These are phyloP conservation scores for Scortechinia acanthostroma DNA, from an alignment of 2,329 filamentous ascomycete genomes.

Conservation along the genomic window DNA sequence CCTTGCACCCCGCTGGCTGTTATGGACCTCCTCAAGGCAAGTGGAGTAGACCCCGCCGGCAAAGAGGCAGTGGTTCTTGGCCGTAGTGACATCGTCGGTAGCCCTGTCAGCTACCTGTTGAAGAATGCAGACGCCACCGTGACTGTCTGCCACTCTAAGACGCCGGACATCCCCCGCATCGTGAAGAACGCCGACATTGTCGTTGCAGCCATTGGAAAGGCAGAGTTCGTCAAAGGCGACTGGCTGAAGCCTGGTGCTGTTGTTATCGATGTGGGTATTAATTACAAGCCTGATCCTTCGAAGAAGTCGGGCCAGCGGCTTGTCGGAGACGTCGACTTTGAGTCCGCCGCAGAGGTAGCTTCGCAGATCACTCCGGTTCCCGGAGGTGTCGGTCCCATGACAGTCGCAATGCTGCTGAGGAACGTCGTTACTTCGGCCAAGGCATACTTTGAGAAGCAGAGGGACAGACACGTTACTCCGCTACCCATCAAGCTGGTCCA, in stretches of 20 bases:
- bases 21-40: conserved; percentile 82
- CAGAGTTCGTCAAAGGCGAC: conserved; percentile 84
- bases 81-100: conserved; percentile 93
- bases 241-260: conserved; percentile 94
- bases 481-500: conserved; percentile 73
- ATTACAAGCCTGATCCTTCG: conserved; percentile 81
- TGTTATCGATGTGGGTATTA: conserved; percentile 95
- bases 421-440: conserved; percentile 87
- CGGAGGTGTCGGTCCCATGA: conserved; percentile 96
- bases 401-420: conserved; percentile 92
- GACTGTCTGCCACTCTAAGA: conserved; percentile 90
- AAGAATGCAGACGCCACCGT: conserved; percentile 95
- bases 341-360: conserved; percentile 75
- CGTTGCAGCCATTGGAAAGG: conserved; percentile 82
- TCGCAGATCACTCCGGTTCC: conserved; percentile 93
- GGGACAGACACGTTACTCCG: conserved; percentile 70
- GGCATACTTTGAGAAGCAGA: conserved; percentile 75
- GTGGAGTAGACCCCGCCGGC: conserved; percentile 74
- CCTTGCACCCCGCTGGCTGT: conserved; percentile 96
- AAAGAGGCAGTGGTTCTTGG: conserved; percentile 94
- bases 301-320: conserved; percentile 90
- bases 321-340: conserved; percentile 91
- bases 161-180: conserved; percentile 63
- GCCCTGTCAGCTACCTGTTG: conserved; percentile 89
- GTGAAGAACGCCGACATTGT: conserved; percentile 83